These are phyloP conservation scores for Penicillium roqueforti DNA, from an alignment of 495 filamentous ascomycete species.

Conservation along the genomic window DNA sequence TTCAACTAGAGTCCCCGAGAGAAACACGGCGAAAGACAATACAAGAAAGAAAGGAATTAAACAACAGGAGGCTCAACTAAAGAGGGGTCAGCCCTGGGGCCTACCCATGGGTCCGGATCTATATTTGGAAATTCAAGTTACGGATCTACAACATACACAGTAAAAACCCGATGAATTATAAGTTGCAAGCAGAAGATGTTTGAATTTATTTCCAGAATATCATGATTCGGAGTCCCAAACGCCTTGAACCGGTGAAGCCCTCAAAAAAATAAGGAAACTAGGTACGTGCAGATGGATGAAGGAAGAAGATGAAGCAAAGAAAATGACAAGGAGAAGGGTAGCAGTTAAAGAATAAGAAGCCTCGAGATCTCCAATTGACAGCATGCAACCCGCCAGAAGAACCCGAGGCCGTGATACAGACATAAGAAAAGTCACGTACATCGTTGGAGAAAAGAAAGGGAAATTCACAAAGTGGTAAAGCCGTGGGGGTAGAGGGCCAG, in stretches of 20 bases:
- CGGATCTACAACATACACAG: not conserved
- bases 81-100: not conserved
- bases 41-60: not conserved
- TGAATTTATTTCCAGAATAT: slow-evolving; percentile 18
- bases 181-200: not conserved
- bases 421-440: slow-evolving; percentile 24
- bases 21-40: not conserved
- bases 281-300: slow-evolving; percentile 18
- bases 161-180: not conserved
- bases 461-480: slow-evolving; percentile 19
- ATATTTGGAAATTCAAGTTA: not conserved
- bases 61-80: slow-evolving; percentile 1
- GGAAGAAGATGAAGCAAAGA: slow-evolving; percentile 6
- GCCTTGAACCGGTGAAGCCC: slow-evolving; percentile 19
- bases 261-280: slow-evolving; percentile 17
- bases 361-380: slow-evolving; percentile 3
- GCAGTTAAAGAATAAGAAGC: slow-evolving; percentile 9
- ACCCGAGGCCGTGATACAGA: slow-evolving; percentile 2
- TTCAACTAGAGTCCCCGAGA: not conserved
- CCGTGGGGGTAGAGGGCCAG: slow-evolving; percentile 24
- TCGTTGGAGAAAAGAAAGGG: slow-evolving; percentile 16
- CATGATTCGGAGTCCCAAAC: slow-evolving; percentile 24
- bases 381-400: not conserved
- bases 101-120: slow-evolving; percentile 1
- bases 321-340: slow-evolving; percentile 12